These are phyloP conservation scores for Ambrosia trifida DNA, from an alignment of 129 eudicot genomes.

Conservation along the genomic window DNA sequence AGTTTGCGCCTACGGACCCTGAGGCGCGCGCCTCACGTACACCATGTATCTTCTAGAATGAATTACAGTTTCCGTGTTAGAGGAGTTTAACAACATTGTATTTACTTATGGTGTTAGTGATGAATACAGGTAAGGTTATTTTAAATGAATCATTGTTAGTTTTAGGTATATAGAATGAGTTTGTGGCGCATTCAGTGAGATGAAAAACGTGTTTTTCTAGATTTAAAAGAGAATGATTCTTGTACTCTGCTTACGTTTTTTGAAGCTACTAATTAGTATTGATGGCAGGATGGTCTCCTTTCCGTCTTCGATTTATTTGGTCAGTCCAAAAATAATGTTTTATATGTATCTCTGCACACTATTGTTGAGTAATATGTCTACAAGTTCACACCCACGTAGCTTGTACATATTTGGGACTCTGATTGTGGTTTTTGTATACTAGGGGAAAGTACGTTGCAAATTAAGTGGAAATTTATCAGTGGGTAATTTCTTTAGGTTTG, in stretches of 20 bases:
- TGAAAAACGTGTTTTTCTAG: background rate
- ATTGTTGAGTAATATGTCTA: conserved; percentile 2
- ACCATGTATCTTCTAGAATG: too few species aligned
- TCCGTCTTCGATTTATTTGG: too few species aligned
- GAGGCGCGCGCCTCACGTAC: too few species aligned
- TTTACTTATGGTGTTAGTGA: conserved; percentile 94
- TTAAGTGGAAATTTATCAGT: background rate
- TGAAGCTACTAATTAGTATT: too few species aligned
- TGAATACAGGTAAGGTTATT: conserved; percentile 68
- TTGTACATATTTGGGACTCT: too few species aligned
- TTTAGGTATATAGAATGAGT: background rate
- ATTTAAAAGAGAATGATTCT: too few species aligned
- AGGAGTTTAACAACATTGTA: conserved; percentile 68
- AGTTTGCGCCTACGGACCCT: too few species aligned
- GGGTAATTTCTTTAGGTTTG: background rate
- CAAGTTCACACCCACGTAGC: background rate
- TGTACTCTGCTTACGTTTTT: too few species aligned
- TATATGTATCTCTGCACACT: background rate
- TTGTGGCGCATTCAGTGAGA: background rate
- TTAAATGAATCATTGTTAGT: too few species aligned
- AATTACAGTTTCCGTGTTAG: conserved; percentile 60
- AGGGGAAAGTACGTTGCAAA: background rate
- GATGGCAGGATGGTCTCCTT: too few species aligned
- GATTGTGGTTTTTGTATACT: background rate
- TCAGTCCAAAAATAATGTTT: background rate